Conservation (phyloP, 2,329 filamentous ascomycete genomes). For the Fusarium keratoplasticum region DNA sequence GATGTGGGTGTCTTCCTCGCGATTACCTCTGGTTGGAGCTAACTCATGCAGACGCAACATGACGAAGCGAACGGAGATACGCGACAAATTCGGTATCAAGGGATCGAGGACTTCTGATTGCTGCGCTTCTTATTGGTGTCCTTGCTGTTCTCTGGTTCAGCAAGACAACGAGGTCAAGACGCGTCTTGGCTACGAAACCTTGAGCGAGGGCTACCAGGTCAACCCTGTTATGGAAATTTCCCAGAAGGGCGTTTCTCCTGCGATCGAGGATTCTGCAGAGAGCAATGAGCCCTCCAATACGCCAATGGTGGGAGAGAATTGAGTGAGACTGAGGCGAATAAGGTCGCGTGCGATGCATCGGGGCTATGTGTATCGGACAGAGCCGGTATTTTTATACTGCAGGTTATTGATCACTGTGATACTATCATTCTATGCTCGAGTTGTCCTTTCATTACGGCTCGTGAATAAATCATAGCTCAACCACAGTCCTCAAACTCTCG, state of each 20-base stretch:
- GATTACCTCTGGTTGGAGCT: neutral
- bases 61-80: neutral
- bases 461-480: neutral
- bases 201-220: neutral
- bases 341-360: neutral
- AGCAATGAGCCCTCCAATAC: neutral
- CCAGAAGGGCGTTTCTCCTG: neutral
- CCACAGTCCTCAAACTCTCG: neutral
- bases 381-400: neutral
- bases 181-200: neutral
- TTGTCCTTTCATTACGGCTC: neutral
- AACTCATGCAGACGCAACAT: neutral
- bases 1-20: neutral
- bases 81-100: neutral
- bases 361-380: neutral
- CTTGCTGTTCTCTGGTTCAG: neutral
- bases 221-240: neutral
- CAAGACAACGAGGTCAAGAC: neutral
- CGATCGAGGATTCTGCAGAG: fast-evolving
- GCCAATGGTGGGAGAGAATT: neutral
- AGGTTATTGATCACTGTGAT: neutral
- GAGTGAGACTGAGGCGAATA: neutral
- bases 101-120: neutral
- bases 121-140: neutral
- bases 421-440: neutral